Conservation (phyloP, 2,329 filamentous ascomycete genomes). For the Diaporthe sp. region DNA sequence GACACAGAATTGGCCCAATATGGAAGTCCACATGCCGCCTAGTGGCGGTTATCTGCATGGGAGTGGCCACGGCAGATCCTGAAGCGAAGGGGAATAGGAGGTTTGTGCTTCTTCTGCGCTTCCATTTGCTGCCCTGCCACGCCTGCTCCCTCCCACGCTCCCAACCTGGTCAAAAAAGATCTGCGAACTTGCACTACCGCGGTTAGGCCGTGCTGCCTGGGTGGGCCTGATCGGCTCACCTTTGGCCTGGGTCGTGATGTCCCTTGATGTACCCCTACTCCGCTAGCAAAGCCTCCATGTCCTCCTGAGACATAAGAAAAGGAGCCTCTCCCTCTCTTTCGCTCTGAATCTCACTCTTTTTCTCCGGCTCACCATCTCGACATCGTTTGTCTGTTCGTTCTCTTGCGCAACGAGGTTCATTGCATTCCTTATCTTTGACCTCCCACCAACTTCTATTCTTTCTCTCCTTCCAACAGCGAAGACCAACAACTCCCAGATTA, state of each 20-base stretch:
- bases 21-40: constrained; percentile 30
- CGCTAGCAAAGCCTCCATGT: constrained; percentile 21
- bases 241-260: constrained; percentile 21
- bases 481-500: constrained; percentile 11
- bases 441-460: constrained; percentile 19
- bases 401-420: constrained; percentile 31
- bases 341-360: background rate
- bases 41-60: constrained; percentile 28
- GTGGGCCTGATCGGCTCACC: constrained; percentile 30
- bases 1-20: constrained; percentile 14
- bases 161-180: background rate
- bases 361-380: constrained; percentile 24
- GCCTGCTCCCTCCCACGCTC: too few species aligned
- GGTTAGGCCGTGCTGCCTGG: constrained; percentile 28
- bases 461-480: constrained; percentile 27
- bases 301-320: constrained; percentile 31
- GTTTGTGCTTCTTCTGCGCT: constrained; percentile 21
- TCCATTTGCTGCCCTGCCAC: constrained; percentile 17
- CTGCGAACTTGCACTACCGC: constrained; percentile 14
- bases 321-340: constrained; percentile 20
- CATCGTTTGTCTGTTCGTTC: constrained; percentile 23
- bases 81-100: constrained; percentile 32
- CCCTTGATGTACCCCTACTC: constrained; percentile 27
- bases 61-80: constrained; percentile 27
- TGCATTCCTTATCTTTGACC: constrained; percentile 32